Evolutionary conservation across 2,329 filamentous ascomycete genomes (phyloP), one percentile per base, ranked within the genome.

Genomic region (Dichotomopilus funicola): DNA sequence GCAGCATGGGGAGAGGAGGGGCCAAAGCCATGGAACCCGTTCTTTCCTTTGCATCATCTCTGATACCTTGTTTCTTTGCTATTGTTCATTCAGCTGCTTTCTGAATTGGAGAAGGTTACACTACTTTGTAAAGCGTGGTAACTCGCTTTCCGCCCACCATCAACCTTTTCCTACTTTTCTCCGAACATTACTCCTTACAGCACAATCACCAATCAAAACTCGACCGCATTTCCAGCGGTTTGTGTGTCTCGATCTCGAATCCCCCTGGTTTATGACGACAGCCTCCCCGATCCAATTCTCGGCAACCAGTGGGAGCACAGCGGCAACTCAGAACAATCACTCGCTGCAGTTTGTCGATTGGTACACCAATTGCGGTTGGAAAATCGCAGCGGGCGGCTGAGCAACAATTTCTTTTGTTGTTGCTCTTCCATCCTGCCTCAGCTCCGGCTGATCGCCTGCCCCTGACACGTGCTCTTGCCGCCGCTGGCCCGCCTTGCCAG

Each of bases 301-400:
- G n/a, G 9, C 43, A 8, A 47, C 36, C 35, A 6, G 11, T n/a
- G 33, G 19, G 27, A 33, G 33, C 11, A 43, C 6, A 12, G 44
- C 44, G 31, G 33, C 33, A 10, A 37, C 10, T 3, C 40, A 10
- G 40, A 49, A 10, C 6, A 11, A 36, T 5, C 4, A 8, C 33
- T 12, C 40, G 34, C 6, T 33, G 51, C 50, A 43, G 12, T 42
- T 44, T 10, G 10, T 46, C 31, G 33, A 45, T 49, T 57, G 49
- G 51, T 27, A 53, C 38, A 9, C 45, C 53, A 51, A 59, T 54
- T 53, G 56, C 57, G 58, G 56, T 51, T 51, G 51, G 38, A 44
- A 56, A 46, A 54, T 57, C 60, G 46, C 57, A 51, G 27, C 49
- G 13, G 45, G 44, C 49, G 34, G 52, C 46, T 44, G 52, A 54